phyloP scores from a whole-genome alignment of 768 basidiomycete species.

The Clavaria fumosa region DNA sequence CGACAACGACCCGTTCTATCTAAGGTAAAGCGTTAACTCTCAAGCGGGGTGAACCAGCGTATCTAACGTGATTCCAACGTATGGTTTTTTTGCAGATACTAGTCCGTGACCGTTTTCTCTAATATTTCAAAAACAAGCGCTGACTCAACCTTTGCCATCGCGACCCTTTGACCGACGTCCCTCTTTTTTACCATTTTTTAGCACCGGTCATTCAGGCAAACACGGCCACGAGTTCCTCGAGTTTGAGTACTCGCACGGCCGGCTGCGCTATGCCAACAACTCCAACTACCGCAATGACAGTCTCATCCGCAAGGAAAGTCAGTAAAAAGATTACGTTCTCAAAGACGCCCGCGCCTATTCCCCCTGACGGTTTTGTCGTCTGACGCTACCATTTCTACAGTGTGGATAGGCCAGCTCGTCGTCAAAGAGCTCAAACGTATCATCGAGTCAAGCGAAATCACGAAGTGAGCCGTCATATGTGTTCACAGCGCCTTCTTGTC shows the following conservation, averaged over 20 bases:
- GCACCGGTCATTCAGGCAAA: slow-evolving; percentile 97
- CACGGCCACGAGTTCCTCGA: slow-evolving; percentile 97
- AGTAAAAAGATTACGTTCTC: too few relatives aligned
- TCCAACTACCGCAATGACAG: slow-evolving; percentile 98
- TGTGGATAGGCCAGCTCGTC: slow-evolving; percentile 88
- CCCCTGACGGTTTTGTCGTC: background rate
- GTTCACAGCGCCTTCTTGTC: slow-evolving; percentile 1
- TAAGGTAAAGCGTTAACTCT: slow-evolving; percentile 33
- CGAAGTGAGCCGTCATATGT: slow-evolving; percentile 54
- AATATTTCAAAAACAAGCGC: slow-evolving; percentile 3
- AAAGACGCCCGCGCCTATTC: background rate
- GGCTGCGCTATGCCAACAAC: slow-evolving; percentile 96
- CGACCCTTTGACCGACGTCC: too few relatives aligned
- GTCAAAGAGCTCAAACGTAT: slow-evolving; percentile 92
- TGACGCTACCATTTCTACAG: slow-evolving; percentile 25
- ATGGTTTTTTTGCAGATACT: slow-evolving; percentile 25
- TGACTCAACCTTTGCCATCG: slow-evolving; percentile 6
- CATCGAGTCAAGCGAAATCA: slow-evolving; percentile 85
- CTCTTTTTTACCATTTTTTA: too few relatives aligned
- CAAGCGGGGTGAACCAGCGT: too few relatives aligned
- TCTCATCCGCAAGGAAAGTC: slow-evolving; percentile 97
- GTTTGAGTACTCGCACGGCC: slow-evolving; percentile 95
- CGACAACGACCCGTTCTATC: slow-evolving; percentile 70
- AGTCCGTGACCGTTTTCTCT: slow-evolving; percentile 18
- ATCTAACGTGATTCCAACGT: background rate